Conservation (phyloP, 495 filamentous ascomycete genomes). For the Melanomma pulvis-pyrius region DNA sequence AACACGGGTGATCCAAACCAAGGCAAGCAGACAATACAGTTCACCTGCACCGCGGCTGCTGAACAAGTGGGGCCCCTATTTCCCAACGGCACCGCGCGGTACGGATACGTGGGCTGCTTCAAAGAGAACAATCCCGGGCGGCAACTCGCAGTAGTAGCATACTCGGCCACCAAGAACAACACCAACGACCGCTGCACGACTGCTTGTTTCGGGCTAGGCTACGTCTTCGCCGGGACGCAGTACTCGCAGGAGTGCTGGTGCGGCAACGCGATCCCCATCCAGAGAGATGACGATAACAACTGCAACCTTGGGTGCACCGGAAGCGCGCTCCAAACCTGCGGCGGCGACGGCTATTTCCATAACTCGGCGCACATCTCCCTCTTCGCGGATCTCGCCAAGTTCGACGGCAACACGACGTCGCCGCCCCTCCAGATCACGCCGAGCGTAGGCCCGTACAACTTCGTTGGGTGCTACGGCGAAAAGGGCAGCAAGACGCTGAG, state of each 20-base stretch:
- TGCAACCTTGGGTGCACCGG: slow-evolving; percentile 41
- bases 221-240: slow-evolving; percentile 54
- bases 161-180: slow-evolving; percentile 13
- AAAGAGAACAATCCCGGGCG: slow-evolving; percentile 34
- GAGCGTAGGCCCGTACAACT: slow-evolving; percentile 36
- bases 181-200: slow-evolving; percentile 23
- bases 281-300: too few relatives aligned
- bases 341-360: slow-evolving; percentile 46
- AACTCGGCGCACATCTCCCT: slow-evolving; percentile 41
- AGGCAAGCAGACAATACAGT: slow-evolving; percentile 47
- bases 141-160: slow-evolving; percentile 20
- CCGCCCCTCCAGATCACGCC: slow-evolving; percentile 18
- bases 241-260: slow-evolving; percentile 58
- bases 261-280: slow-evolving; percentile 45
- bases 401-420: slow-evolving; percentile 32
- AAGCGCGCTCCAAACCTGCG: slow-evolving; percentile 47
- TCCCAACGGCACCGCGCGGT: slow-evolving; percentile 38
- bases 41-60: slow-evolving; percentile 45
- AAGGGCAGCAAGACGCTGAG: slow-evolving; percentile 13
- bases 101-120: slow-evolving; percentile 43
- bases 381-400: slow-evolving; percentile 46
- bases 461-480: slow-evolving; percentile 48
- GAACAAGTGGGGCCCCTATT: slow-evolving; percentile 41
- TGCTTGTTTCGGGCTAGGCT: slow-evolving; percentile 37
- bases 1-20: slow-evolving; percentile 52